Conservation (phyloP, 1,284 basidiomycete species). For the Neonothopanus nambi region DNA sequence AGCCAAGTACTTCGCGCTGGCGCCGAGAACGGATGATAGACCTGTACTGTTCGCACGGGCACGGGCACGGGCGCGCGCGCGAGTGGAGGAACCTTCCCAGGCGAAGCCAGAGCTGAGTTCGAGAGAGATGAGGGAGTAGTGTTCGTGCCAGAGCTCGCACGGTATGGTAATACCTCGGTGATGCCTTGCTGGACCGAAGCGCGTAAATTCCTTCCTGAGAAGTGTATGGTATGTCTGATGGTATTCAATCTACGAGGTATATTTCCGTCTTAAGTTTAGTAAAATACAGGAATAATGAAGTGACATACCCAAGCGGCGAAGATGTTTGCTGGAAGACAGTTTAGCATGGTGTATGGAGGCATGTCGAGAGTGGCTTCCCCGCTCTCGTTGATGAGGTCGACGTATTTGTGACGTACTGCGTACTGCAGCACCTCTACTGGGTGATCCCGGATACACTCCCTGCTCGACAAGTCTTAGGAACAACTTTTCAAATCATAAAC, state of each 20-base stretch:
- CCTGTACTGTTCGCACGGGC: neutral
- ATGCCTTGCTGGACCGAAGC: constrained; percentile 16
- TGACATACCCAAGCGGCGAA: constrained; percentile 19
- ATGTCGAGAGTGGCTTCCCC: constrained; percentile 16
- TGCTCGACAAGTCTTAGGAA: neutral
- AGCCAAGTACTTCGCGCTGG: constrained; percentile 1
- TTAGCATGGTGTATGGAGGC: constrained; percentile 16
- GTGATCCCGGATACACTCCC: constrained; percentile 14
- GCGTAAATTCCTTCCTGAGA: constrained; percentile 17
- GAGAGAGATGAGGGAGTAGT: constrained; percentile 17
- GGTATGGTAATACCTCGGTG: constrained; percentile 11
- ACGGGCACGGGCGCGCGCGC: neutral
- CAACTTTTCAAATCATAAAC: neutral
- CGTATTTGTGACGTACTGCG: constrained; percentile 16
- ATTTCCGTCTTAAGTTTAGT: neutral
- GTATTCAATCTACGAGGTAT: constrained; percentile 15
- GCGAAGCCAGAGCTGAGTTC: constrained; percentile 6
- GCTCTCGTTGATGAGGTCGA: constrained; percentile 17
- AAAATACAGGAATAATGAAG: neutral
- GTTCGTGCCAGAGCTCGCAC: constrained; percentile 19
- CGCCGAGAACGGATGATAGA: constrained; percentile 1
- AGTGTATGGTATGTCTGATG: constrained; percentile 14
- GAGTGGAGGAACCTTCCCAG: neutral
- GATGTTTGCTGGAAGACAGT: constrained; percentile 11
- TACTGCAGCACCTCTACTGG: constrained; percentile 16